phyloP scores from a whole-genome alignment of 306 rosid genomes.

The Vigna hirtella region DNA sequence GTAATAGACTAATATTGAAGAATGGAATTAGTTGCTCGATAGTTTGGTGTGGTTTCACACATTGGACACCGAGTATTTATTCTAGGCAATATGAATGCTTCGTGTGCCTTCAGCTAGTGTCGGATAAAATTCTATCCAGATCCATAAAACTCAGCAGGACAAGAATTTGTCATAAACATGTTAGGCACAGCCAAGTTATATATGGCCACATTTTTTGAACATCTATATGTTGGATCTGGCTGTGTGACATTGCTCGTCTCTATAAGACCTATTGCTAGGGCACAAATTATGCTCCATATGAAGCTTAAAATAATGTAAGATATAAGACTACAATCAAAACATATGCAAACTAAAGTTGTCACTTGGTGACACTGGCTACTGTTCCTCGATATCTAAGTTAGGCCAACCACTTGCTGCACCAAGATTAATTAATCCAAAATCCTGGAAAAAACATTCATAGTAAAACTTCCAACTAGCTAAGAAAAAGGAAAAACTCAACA shows the following conservation, averaged over 20 bases:
- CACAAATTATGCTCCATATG: not conserved
- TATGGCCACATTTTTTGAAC: not conserved
- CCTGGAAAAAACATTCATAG: not conserved
- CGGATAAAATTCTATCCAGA: not conserved
- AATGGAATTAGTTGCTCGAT: conserved; percentile 20
- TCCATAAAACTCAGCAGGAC: conserved; percentile 4
- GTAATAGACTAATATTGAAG: not conserved
- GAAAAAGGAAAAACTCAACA: not conserved
- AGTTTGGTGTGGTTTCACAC: not conserved
- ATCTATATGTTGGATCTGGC: conserved; percentile 19
- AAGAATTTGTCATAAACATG: not conserved
- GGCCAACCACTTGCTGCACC: conserved; percentile 18
- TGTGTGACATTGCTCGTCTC: conserved; percentile 9
- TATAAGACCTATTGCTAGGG: not conserved
- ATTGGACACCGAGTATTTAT: not conserved
- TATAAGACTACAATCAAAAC: not conserved
- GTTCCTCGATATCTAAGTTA: not conserved
- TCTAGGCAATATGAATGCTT: not conserved
- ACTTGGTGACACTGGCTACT: conserved; percentile 1
- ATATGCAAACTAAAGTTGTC: conserved; percentile 15
- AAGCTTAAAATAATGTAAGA: conserved; percentile 4
- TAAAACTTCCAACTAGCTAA: not conserved
- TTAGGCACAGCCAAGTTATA: not conserved
- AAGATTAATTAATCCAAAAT: conserved; percentile 13
- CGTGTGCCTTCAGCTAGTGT: not conserved